Evolutionary conservation across 768 basidiomycete genomes (phyloP).

Genomic region (Tubosaeta sp.): DNA sequence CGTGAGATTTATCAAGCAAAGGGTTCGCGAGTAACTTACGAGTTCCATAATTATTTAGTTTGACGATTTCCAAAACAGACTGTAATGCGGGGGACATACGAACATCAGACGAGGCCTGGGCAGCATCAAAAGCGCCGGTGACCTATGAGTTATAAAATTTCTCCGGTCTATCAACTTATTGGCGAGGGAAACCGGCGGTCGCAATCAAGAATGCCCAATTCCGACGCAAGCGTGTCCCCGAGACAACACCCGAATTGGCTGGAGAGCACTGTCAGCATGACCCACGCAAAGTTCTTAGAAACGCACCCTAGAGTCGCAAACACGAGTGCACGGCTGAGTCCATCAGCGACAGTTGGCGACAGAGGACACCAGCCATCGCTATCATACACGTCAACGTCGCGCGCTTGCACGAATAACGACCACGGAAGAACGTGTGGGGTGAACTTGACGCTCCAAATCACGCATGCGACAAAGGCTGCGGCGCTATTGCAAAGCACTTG

Average conservation of each 20-base stretch:
- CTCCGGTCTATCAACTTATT: no score
- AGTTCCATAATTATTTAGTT: not conserved
- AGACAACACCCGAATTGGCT: conserved; percentile 88
- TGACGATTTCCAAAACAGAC: not conserved
- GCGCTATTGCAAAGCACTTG: conserved; percentile 84
- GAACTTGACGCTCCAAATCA: conserved; percentile 63
- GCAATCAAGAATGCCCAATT: conserved; percentile 92
- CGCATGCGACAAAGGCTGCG: conserved; percentile 53
- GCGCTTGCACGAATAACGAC: conserved; percentile 21
- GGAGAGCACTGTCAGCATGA: conserved; percentile 1
- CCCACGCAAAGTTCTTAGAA: not conserved
- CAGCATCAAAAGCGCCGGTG: no score
- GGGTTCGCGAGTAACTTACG: not conserved
- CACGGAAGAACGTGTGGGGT: conserved; percentile 41
- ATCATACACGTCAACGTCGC: conserved; percentile 30
- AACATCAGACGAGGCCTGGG: no score
- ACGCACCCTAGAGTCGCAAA: conserved; percentile 64
- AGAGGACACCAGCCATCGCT: conserved; percentile 59
- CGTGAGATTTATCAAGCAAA: not conserved
- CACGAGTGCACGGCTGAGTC: conserved; percentile 59
- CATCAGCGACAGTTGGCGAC: conserved; percentile 38
- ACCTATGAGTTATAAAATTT: no score
- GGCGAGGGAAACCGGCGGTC: no score
- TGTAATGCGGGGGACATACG: no score
- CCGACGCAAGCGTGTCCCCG: conserved; percentile 90